phyloP scores from a whole-genome alignment of 176 grass and related monocot species.

The Carex scoparia region DNA sequence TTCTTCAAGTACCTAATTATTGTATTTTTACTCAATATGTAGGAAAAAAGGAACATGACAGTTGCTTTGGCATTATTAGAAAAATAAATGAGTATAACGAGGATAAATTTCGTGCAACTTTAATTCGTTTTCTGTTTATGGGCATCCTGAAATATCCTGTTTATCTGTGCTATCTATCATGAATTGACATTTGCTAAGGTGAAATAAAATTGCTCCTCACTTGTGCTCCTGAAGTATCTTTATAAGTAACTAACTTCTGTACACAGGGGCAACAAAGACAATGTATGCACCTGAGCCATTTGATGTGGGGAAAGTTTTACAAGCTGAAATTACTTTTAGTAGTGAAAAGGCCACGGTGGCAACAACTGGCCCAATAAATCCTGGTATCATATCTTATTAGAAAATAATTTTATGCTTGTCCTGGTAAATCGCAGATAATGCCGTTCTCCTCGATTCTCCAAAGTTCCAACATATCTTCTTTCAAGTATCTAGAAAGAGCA shows the following conservation, averaged over 20 bases:
- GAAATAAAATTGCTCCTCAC: background rate
- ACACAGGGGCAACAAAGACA: constrained; percentile 73
- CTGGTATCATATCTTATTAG: constrained; percentile 37
- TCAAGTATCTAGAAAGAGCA: background rate
- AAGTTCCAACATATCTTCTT: background rate
- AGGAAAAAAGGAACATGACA: background rate
- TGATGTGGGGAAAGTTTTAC: constrained; percentile 81
- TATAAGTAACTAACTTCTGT: background rate
- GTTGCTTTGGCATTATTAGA: background rate
- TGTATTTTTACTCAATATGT: background rate
- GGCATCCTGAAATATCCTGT: background rate
- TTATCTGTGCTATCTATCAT: background rate
- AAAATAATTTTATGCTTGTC: background rate
- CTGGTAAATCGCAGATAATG: background rate
- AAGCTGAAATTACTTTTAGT: constrained; percentile 64
- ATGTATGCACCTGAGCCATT: constrained; percentile 89
- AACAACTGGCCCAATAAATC: constrained; percentile 65
- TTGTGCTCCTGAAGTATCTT: background rate
- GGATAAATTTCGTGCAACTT: background rate
- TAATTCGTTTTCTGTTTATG: constrained; percentile 1
- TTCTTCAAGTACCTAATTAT: background rate
- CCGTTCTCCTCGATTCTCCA: background rate
- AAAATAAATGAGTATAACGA: background rate
- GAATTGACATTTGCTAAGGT: background rate
- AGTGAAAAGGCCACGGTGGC: constrained; percentile 39